These are phyloP conservation scores for Russula abietina DNA, from an alignment of 768 basidiomycete genomes.

Conservation along the genomic window DNA sequence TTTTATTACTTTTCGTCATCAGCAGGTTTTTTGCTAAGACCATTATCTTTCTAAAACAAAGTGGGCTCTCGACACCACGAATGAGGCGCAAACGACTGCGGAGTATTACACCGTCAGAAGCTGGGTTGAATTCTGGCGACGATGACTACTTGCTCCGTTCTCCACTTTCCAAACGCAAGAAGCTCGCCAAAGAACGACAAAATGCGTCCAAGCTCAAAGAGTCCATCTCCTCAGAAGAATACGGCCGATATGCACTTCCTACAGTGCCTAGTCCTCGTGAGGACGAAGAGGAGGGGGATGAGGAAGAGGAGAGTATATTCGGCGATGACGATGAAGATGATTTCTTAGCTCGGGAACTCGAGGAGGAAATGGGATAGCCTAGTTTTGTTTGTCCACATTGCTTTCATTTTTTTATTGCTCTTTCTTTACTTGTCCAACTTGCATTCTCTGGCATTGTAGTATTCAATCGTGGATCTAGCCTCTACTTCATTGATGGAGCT, in stretches of 20 bases:
- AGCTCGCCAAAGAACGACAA: constrained; percentile 56
- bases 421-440: constrained; percentile 1
- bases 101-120: constrained; percentile 64
- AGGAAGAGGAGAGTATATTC: constrained; percentile 38
- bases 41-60: constrained; percentile 25
- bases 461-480: constrained; percentile 16
- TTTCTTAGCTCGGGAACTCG: constrained; percentile 74
- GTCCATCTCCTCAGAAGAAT: constrained; percentile 23
- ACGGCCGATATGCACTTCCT: constrained; percentile 9
- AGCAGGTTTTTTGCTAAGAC: not conserved
- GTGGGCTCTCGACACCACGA: constrained; percentile 38
- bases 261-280: constrained; percentile 6
- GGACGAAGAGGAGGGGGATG: constrained; percentile 36
- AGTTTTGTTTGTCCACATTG: not conserved
- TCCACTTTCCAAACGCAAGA: constrained; percentile 77
- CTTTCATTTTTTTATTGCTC: constrained; percentile 12
- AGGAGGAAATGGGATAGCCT: constrained; percentile 68
- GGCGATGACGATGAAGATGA: constrained; percentile 63
- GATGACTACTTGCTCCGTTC: constrained; percentile 50
- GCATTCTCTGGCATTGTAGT: constrained; percentile 12
- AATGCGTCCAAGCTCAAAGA: constrained; percentile 67
- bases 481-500: constrained; percentile 13
- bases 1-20: constrained; percentile 5
- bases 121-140: constrained; percentile 33
- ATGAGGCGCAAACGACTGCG: constrained; percentile 62